phyloP scores from a whole-genome alignment of 352 stramenopile species.

The Phytopythium ostracodes region DNA sequence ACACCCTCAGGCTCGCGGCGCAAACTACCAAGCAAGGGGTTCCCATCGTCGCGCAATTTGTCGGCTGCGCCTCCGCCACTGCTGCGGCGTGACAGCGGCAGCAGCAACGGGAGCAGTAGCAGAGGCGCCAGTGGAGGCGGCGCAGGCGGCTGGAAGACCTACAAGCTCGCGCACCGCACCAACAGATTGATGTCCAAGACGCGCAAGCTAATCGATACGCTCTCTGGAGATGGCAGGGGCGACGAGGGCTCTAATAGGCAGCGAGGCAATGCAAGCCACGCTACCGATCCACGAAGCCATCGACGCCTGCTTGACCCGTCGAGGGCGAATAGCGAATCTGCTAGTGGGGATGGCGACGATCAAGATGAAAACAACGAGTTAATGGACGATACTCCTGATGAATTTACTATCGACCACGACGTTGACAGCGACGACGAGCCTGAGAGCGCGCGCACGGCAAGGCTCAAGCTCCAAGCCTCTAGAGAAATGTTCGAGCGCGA shows the following conservation, averaged over 20 bases:
- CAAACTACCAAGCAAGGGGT: conserved; percentile 9
- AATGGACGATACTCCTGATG: background rate
- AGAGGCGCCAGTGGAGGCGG: conserved; percentile 14
- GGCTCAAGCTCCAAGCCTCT: conserved; percentile 14
- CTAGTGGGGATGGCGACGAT: background rate
- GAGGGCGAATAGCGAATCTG: background rate
- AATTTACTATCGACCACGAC: background rate
- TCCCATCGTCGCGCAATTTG: conserved; percentile 17
- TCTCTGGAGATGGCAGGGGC: conserved; percentile 12
- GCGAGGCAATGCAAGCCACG: background rate
- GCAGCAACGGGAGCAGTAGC: conserved; percentile 2
- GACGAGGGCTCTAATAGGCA: background rate
- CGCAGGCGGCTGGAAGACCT: conserved; percentile 44
- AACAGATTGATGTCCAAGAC: conserved; percentile 61
- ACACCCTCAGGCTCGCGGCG: conserved; percentile 11
- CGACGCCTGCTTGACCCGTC: background rate
- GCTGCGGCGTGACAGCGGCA: conserved; percentile 9
- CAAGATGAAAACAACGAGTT: background rate
- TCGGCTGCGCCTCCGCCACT: conserved; percentile 10
- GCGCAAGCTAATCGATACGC: conserved; percentile 34
- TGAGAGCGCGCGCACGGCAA: conserved; percentile 4
- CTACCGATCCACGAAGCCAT: background rate
- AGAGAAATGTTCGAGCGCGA: conserved; percentile 41
- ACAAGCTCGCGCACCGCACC: conserved; percentile 57
- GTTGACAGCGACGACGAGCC: background rate